phyloP scores from a whole-genome alignment of 164 flowering plant species.

The Magnolia officinalis region DNA sequence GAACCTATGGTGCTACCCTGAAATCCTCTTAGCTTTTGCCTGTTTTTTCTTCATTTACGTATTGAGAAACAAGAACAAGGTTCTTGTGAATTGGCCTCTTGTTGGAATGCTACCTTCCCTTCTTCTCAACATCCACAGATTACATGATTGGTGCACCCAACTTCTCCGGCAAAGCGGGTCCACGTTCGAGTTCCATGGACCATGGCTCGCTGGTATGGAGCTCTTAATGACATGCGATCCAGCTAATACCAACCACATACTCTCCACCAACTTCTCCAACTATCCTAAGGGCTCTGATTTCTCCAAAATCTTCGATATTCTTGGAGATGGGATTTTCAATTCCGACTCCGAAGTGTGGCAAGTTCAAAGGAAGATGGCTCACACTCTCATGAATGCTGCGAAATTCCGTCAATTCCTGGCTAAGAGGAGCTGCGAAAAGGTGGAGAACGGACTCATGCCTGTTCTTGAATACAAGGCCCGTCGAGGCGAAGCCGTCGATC shows the following conservation, averaged over 20 bases:
- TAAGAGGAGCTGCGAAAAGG: background rate
- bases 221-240: conserved; percentile 28
- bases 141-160: conserved; percentile 11
- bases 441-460: conserved; percentile 10
- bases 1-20: conserved; percentile 5
- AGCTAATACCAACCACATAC: conserved; percentile 26
- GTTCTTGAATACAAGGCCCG: conserved; percentile 7
- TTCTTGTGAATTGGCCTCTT: conserved; percentile 16
- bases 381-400: background rate
- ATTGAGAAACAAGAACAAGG: background rate
- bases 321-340: conserved; percentile 49
- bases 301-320: conserved; percentile 29
- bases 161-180: conserved; percentile 5
- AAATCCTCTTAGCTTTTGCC: background rate
- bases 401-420: conserved; percentile 6
- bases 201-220: conserved; percentile 23
- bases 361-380: conserved; percentile 16
- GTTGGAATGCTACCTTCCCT: conserved; percentile 20
- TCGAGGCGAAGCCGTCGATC: conserved; percentile 7
- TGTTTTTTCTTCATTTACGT: conserved; percentile 1
- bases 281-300: conserved; percentile 37
- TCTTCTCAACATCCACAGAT: conserved; percentile 13
- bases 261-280: conserved; percentile 32
- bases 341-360: conserved; percentile 22
- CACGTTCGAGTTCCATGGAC: conserved; percentile 24